Evolutionary conservation across 2,329 filamentous ascomycete genomes (phyloP).

Genomic region (Lachnellula suecica): DNA sequence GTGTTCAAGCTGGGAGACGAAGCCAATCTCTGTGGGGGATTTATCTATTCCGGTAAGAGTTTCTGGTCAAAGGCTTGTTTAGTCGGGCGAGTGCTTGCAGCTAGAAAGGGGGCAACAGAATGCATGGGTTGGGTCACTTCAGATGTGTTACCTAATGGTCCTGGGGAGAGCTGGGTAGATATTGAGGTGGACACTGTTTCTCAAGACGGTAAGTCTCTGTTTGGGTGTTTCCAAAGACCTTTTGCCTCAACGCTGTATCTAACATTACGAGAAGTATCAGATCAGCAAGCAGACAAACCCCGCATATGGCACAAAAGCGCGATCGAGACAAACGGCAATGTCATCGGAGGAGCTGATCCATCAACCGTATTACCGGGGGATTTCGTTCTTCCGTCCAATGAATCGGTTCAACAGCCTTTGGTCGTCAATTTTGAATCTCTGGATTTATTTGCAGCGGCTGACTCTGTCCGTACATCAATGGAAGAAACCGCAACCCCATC

Average conservation of each 20-base stretch:
- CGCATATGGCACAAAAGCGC: conserved; percentile 60
- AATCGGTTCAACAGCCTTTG: conserved; percentile 44
- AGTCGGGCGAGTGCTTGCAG: conserved; percentile 63
- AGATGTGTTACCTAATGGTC: conserved; percentile 51
- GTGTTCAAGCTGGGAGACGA: conserved; percentile 57
- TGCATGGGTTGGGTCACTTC: conserved; percentile 70
- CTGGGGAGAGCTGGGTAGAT: conserved; percentile 58
- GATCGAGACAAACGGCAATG: conserved; percentile 59
- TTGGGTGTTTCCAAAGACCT: neutral
- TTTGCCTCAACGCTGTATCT: neutral
- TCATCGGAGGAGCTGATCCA: conserved; percentile 57
- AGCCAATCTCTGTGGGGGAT: conserved; percentile 63
- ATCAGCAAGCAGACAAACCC: conserved; percentile 51
- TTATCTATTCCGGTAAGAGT: conserved; percentile 61
- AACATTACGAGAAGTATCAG: conserved; percentile 43
- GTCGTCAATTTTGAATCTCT: conserved; percentile 52
- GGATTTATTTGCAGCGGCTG: conserved; percentile 44
- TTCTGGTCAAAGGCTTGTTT: conserved; percentile 70
- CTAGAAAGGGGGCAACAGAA: conserved; percentile 59
- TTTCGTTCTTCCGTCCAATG: conserved; percentile 61
- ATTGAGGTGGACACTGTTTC: conserved; percentile 54
- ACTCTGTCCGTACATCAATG: conserved; percentile 37
- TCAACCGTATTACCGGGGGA: conserved; percentile 57
- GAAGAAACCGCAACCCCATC: conserved; percentile 30
- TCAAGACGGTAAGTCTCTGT: conserved; percentile 16